These are phyloP conservation scores for Torrubiella hemipterigena DNA, from an alignment of 2,329 filamentous ascomycete genomes.

Conservation along the genomic window DNA sequence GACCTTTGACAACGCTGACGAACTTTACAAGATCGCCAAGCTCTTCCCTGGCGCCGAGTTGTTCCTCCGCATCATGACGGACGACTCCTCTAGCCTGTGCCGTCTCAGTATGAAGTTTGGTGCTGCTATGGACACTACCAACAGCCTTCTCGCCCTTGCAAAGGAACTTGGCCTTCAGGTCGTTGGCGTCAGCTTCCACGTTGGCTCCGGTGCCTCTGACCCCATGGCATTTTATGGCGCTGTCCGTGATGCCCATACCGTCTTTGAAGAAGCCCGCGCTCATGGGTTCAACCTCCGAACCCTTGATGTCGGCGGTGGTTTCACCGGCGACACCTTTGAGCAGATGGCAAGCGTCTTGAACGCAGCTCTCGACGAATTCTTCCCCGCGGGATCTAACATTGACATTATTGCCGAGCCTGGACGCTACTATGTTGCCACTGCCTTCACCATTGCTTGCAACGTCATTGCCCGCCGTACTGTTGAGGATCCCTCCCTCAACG, in stretches of 20 bases:
- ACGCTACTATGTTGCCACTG: conserved; percentile 86
- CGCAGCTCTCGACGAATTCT: conserved; percentile 73
- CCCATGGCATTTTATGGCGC: conserved; percentile 85
- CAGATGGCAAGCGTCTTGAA: conserved; percentile 74
- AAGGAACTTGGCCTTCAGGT: conserved; percentile 78
- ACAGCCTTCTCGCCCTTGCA: conserved; percentile 66
- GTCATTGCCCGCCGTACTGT: conserved; percentile 91
- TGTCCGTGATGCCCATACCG: conserved; percentile 73
- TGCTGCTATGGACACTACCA: conserved; percentile 72
- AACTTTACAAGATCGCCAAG: conserved; percentile 95
- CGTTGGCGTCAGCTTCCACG: conserved; percentile 94
- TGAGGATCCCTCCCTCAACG: conserved; percentile 51
- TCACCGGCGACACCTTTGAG: conserved; percentile 84
- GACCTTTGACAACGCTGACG: conserved; percentile 98
- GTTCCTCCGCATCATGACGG: conserved; percentile 87
- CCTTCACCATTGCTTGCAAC: conserved; percentile 91
- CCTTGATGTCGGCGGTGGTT: conserved; percentile 89
- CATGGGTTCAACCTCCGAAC: conserved; percentile 75
- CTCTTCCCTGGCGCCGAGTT: conserved; percentile 83
- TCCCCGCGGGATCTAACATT: conserved; percentile 59
- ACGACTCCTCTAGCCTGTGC: conserved; percentile 90
- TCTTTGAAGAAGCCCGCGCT: conserved; percentile 73
- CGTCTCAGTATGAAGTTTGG: conserved; percentile 96
- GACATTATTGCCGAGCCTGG: conserved; percentile 92
- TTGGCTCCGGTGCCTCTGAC: conserved; percentile 91